Conservation (phyloP, 768 basidiomycete species). For the Russula vinacea region DNA sequence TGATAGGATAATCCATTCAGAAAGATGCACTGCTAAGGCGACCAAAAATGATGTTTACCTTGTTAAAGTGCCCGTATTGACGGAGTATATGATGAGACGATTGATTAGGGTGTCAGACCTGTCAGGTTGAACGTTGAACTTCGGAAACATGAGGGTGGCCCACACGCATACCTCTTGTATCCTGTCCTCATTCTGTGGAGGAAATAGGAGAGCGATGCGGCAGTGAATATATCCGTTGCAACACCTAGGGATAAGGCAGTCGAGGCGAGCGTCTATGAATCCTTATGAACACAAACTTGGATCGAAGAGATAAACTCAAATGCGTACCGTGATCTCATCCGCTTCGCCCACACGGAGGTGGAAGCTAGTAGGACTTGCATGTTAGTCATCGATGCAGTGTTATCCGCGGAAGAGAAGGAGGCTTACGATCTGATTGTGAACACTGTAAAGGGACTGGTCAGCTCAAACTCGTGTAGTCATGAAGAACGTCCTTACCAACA, state of each 20-base stretch:
- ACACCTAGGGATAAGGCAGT: slow-evolving; percentile 50
- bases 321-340: slow-evolving; percentile 46
- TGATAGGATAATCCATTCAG: slow-evolving; percentile 27
- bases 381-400: slow-evolving; percentile 6
- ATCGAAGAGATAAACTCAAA: background rate
- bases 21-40: slow-evolving; percentile 4
- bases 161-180: slow-evolving; percentile 40
- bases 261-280: slow-evolving; percentile 45
- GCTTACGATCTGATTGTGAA: slow-evolving; percentile 48
- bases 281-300: background rate
- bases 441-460: slow-evolving; percentile 32
- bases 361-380: slow-evolving; percentile 36
- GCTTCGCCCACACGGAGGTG: slow-evolving; percentile 43
- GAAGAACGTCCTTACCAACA: slow-evolving; percentile 7
- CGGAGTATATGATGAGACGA: slow-evolving; percentile 53
- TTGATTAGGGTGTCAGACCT: slow-evolving; percentile 60
- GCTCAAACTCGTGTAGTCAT: background rate
- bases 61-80: slow-evolving; percentile 63
- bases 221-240: slow-evolving; percentile 50
- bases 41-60: slow-evolving; percentile 39
- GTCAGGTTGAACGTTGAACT: slow-evolving; percentile 10
- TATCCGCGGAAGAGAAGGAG: background rate
- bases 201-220: slow-evolving; percentile 52
- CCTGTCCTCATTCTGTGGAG: slow-evolving; percentile 53
- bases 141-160: background rate